Base-by-base conservation (phyloP, 225 moss, liverwort and hornwort genomes). In the Sphagnum tenellum region DNA sequence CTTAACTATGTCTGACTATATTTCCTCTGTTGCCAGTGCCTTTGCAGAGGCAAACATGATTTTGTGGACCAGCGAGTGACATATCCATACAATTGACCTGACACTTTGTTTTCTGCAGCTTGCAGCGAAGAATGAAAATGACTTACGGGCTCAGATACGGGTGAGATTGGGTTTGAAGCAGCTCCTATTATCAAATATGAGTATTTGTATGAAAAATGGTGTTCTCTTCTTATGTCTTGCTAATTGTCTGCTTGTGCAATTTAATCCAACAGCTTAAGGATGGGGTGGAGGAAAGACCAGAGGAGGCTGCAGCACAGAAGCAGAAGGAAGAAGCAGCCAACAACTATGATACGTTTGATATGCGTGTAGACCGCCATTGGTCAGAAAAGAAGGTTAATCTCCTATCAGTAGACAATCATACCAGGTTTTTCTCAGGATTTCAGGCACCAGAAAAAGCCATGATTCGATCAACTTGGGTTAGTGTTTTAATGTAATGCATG, bases 341-440 rank as follows among this genome's bases (percentile, higher is more conserved):
- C 72, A 77, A 90, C 52, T 98, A 98, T 70, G 93, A 98, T 66
- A 98, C 96, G 29, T 98, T 99, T 82, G 98, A 99, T 67, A 99
- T 99, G 93, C 98, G 93, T 64, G 98, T 99, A 50, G 98, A 93
- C 69, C 93, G 90, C 62, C 98, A 99, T 77, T 98, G 96, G 96
- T 93, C 96, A 8, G 90, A 90, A 66, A 98, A 98, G 73, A 98
- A 98, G 90, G 84, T 94, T 44, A 12, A 50, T 51, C 12, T 5
- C 64, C n/a, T 5, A 49, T 51, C 50, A n/a, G 4, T 12, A 13
- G 52, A 52, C 29, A 29, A 29, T 29, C 29, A 0, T 29, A 29
- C 29, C 29, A 29, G 29, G 0, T 29, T 29, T 29, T 29, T 29
- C 0, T 29, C 29, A 29, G 29, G 29, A 29, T 29, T 29, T 29